Evolutionary conservation across 2,329 filamentous ascomycete species (phyloP), one percentile per base, ranked within the genome.

Genomic region (Dactylellina sp.): DNA sequence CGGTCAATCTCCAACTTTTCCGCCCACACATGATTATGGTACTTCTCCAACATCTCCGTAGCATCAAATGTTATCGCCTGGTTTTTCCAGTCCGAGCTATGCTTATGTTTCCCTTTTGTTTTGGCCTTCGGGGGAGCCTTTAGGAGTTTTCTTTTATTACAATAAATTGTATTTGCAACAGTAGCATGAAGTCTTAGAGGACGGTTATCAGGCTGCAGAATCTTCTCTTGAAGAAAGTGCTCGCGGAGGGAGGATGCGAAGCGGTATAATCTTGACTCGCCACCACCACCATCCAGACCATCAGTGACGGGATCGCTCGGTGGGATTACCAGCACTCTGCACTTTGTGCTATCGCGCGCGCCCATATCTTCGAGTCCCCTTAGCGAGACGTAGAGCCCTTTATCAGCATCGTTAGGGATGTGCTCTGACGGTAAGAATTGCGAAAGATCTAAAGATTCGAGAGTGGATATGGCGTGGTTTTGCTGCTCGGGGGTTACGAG

Each of bases 181-280:
- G 94, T 97, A n/a, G 92, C 93, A 79, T 98, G 94, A 53, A 97
- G 82, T n/a, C 91, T 85, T 74, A 97, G 81, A 5, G 87, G 86
- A 62, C 91, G 83, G 11, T 83, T 81, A 24, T 91, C 89, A 0
- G 83, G 81, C 0, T 84, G 79, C 78, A 93, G 82, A 7, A 91
- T 80, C 0, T 84, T 87, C 0, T 82, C 82, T 1, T 86, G 82
- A 16, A 81, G 81, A 77, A 93, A 92, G 0, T 77, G 76, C 0
- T 81, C 78, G 72, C 84, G 82, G 12, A 92, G 78, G n/a, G 79
- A 80, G 76, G 86, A 81, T 76, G 88, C 89, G 78, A 92, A 89
- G 28, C 28, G 28, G 28, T 32, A 32, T 32, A 32, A 9, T 32
- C 28, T 32, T 9, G 28, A 32, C 28, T 32, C 5, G 28, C 9